These are phyloP conservation scores for Coelastrella sp. DNA, from an alignment of 139 green algal genomes.

Conservation along the genomic window DNA sequence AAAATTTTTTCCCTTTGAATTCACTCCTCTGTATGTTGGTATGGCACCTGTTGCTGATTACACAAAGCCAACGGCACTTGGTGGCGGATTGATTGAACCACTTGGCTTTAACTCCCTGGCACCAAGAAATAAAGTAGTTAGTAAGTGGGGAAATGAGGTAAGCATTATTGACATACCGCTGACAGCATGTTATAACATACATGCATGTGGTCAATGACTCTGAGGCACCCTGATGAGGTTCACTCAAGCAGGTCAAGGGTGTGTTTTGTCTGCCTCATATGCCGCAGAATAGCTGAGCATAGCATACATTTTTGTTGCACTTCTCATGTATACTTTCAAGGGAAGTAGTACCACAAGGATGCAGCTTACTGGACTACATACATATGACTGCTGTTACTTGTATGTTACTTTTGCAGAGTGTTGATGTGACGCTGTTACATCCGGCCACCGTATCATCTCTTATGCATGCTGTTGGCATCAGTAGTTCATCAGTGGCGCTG, in stretches of 20 bases:
- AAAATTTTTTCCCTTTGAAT: conserved; percentile 46
- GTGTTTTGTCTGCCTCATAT: too few species aligned
- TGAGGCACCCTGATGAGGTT: too few species aligned
- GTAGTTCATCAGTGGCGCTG: conserved; percentile 8
- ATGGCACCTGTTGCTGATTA: conserved; percentile 33
- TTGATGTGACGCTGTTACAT: conserved; percentile 28
- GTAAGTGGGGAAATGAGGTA: conserved; percentile 20
- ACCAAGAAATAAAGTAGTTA: neutral
- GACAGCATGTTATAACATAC: too few species aligned
- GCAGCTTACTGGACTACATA: too few species aligned
- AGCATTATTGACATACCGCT: neutral
- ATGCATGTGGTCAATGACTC: conserved; percentile 25
- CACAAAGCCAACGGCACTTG: conserved; percentile 31
- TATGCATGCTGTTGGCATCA: conserved; percentile 37
- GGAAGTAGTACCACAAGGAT: too few species aligned
- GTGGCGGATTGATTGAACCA: conserved; percentile 19
- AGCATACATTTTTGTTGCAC: too few species aligned
- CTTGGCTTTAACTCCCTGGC: conserved; percentile 26
- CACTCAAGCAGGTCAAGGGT: too few species aligned
- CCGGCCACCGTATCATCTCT: conserved; percentile 1
- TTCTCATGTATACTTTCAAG: too few species aligned
- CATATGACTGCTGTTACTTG: neutral
- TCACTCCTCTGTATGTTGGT: conserved; percentile 38
- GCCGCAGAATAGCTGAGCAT: too few species aligned
- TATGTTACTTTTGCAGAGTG: conserved; percentile 28